Conservation (phyloP, 176 grass and related monocot species). For the Pharus latifolius region DNA sequence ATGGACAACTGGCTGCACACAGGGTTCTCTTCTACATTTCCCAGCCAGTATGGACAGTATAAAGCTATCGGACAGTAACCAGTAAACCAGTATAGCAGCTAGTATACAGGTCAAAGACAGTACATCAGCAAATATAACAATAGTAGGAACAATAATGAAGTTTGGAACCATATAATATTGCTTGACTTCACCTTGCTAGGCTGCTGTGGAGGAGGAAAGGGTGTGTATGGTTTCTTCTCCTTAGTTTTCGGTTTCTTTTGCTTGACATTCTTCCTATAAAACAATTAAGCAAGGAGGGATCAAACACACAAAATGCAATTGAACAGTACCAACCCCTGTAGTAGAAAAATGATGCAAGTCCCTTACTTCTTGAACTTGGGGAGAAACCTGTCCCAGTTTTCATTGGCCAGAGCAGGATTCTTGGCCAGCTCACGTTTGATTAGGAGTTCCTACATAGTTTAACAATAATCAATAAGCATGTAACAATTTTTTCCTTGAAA, state of each 20-base stretch:
- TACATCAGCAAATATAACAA: background rate
- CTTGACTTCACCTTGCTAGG: conserved; percentile 71
- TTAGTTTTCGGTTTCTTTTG: conserved; percentile 80
- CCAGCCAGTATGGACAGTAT: no score
- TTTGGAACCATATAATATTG: background rate
- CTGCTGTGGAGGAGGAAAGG: conserved; percentile 86
- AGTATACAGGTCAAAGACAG: background rate
- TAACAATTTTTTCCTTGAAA: background rate
- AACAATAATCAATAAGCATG: conserved; percentile 15
- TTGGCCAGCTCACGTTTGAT: conserved; percentile 97
- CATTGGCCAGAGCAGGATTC: conserved; percentile 74
- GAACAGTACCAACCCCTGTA: background rate
- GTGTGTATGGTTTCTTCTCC: conserved; percentile 98
- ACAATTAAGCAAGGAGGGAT: conserved; percentile 1
- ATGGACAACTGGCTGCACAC: background rate
- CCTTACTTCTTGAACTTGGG: conserved; percentile 95
- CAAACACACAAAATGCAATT: background rate
- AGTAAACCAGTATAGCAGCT: background rate
- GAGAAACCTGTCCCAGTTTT: conserved; percentile 97
- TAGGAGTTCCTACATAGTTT: conserved; percentile 50
- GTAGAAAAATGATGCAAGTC: conserved; percentile 4
- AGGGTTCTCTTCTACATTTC: no score
- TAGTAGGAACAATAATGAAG: background rate
- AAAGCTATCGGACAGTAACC: background rate
- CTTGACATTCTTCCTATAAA: conserved; percentile 91